A percentile compares a stretch with the other conserved stretches of the same genome.
phyloP scores from a whole-genome alignment of 2,329 filamentous ascomycete genomes.

The Diplocarpon mali region DNA sequence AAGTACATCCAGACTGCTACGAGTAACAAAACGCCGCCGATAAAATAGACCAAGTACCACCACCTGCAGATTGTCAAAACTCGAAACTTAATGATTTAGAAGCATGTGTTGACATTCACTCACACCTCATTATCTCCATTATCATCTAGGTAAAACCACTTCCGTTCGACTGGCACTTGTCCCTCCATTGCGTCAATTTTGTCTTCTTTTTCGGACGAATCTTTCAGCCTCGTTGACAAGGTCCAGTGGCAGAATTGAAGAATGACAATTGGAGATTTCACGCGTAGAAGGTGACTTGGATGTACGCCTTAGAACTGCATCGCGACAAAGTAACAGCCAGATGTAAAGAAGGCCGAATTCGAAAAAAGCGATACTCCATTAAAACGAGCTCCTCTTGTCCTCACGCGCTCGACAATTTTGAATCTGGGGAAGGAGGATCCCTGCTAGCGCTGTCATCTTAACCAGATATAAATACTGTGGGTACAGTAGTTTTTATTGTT shows the following conservation, averaged over 20 bases:
- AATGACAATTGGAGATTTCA: background rate
- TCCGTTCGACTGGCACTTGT: background rate
- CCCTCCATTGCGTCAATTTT: background rate
- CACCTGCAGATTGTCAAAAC: constrained; percentile 10
- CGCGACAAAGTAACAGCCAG: background rate
- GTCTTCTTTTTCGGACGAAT: background rate
- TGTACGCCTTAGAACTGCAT: background rate
- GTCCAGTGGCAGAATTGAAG: background rate
- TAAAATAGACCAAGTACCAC: constrained; percentile 11
- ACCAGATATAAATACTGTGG: background rate
- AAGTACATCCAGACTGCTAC: constrained; percentile 19
- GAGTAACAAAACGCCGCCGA: constrained; percentile 13
- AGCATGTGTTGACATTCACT: constrained; percentile 1
- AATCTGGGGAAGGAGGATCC: constrained; percentile 17
- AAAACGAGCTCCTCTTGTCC: background rate
- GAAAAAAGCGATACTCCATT: background rate
- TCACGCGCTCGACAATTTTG: constrained; percentile 10
- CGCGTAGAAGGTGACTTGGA: background rate
- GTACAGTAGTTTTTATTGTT: background rate
- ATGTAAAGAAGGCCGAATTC: background rate
- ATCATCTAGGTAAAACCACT: constrained; percentile 11
- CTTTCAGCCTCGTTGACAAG: constrained; percentile 1
- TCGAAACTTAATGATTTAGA: too few species aligned
- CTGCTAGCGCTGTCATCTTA: constrained; percentile 13
- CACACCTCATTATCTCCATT: constrained; percentile 19